Percentiles rank a stretch among this genome's conserved stretches.
Evolutionary conservation across 2,329 filamentous ascomycete species (phyloP).

Genomic region (Pseudogymnoascus pannorum): DNA sequence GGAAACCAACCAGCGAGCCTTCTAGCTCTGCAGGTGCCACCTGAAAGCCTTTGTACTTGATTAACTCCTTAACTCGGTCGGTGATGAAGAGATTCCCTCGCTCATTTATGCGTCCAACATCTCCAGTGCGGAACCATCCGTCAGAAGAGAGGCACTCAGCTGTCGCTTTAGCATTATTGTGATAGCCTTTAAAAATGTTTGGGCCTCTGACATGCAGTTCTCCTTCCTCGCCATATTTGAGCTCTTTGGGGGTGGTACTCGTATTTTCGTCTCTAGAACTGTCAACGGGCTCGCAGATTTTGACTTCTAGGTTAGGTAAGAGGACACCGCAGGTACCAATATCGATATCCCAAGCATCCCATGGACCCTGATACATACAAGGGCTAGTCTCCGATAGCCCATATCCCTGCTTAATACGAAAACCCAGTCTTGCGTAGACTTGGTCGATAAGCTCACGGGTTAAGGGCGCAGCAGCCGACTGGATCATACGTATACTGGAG

Average conservation of each 20-base stretch:
- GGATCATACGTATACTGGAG: slow-evolving; percentile 69
- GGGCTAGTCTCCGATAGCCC: slow-evolving; percentile 82
- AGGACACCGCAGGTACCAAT: neutral
- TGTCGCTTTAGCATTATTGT: slow-evolving; percentile 28
- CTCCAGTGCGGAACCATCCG: slow-evolving; percentile 33
- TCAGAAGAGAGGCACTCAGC: slow-evolving; percentile 21
- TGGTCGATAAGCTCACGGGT: slow-evolving; percentile 68
- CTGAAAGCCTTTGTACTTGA: slow-evolving; percentile 44
- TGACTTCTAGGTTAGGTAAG: neutral
- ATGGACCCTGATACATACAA: slow-evolving; percentile 60
- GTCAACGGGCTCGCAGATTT: neutral
- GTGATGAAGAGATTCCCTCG: slow-evolving; percentile 30
- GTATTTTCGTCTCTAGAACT: neutral
- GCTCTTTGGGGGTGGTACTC: neutral
- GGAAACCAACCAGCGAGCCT: slow-evolving; percentile 18
- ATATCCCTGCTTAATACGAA: slow-evolving; percentile 83
- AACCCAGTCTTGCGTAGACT: slow-evolving; percentile 61
- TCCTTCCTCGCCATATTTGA: slow-evolving; percentile 8
- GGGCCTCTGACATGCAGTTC: slow-evolving; percentile 19
- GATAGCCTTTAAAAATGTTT: slow-evolving; percentile 33
- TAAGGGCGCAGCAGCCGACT: slow-evolving; percentile 75
- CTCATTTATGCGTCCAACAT: slow-evolving; percentile 37
- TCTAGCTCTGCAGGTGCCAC: slow-evolving; percentile 43
- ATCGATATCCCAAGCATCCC: slow-evolving; percentile 35
- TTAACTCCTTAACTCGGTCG: slow-evolving; percentile 34